phyloP scores from a whole-genome alignment of 345 rosid species.

The Cardamine resedifolia region DNA sequence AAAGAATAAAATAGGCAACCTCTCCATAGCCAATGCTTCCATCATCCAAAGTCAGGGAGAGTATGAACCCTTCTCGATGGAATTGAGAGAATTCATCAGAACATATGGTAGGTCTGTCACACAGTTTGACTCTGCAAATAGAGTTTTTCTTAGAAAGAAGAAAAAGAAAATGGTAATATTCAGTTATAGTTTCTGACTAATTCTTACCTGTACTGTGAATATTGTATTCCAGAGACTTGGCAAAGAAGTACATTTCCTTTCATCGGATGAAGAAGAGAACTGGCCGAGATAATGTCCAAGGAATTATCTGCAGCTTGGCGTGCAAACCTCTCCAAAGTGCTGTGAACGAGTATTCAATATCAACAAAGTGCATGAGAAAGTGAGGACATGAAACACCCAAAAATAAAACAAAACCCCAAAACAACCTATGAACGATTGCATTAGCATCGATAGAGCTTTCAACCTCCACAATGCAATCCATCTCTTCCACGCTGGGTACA shows the following conservation, averaged over 20 bases:
- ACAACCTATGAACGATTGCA: conserved; percentile 74
- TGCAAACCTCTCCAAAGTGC: conserved; percentile 62
- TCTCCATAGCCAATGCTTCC: conserved; percentile 84
- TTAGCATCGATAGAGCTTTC: conserved; percentile 73
- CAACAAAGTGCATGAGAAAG: conserved; percentile 35
- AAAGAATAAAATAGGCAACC: conserved; percentile 49
- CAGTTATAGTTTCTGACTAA: background rate
- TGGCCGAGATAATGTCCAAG: conserved; percentile 44
- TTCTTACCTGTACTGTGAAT: conserved; percentile 68
- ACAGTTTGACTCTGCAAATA: conserved; percentile 62
- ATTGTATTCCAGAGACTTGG: conserved; percentile 57
- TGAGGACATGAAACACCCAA: background rate
- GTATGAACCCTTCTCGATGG: conserved; percentile 74
- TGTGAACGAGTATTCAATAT: conserved; percentile 42
- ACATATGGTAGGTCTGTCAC: conserved; percentile 69
- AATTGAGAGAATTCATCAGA: conserved; percentile 39
- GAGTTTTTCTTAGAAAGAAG: conserved; percentile 11
- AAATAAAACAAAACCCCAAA: conserved; percentile 23
- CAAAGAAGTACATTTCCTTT: conserved; percentile 36
- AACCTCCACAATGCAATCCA: conserved; percentile 78
- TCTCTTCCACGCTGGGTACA: conserved; percentile 45
- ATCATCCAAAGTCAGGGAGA: conserved; percentile 78
- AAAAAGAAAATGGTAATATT: background rate
- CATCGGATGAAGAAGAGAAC: conserved; percentile 40
- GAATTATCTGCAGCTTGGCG: conserved; percentile 60